Conservation (phyloP, 306 rosid genomes). For the Ormosia semicastrata region DNA sequence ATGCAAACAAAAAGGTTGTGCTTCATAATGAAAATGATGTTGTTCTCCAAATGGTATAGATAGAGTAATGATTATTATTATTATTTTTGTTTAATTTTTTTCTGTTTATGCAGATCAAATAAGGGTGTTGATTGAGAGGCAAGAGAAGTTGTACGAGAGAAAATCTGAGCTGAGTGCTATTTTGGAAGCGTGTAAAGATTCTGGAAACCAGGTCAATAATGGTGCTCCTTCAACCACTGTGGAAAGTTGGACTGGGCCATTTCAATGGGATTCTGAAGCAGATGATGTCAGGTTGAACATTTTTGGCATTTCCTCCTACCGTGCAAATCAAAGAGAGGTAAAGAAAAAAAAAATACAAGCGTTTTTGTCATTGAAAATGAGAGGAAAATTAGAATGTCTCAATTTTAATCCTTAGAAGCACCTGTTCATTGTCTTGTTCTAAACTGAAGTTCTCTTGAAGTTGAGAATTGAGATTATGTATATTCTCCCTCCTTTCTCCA, state of each 20-base stretch:
- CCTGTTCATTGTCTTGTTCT: not conserved
- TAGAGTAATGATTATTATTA: not conserved
- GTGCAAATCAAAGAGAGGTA: conserved; percentile 91
- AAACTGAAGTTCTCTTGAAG: conserved; percentile 13
- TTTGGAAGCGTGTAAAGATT: conserved; percentile 61
- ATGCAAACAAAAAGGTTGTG: not conserved
- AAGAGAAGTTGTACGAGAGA: conserved; percentile 74
- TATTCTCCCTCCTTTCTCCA: not conserved
- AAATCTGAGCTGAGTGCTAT: conserved; percentile 68
- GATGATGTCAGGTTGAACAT: conserved; percentile 72
- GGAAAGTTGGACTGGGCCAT: conserved; percentile 77
- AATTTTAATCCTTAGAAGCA: not conserved
- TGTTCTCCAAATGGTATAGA: not conserved
- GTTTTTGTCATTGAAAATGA: not conserved
- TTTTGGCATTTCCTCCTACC: conserved; percentile 85
- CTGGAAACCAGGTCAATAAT: conserved; percentile 34
- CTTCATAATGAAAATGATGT: not conserved
- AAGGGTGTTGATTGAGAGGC: conserved; percentile 62
- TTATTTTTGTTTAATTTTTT: not conserved
- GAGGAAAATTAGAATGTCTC: not conserved
- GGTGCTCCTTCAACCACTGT: conserved; percentile 43
- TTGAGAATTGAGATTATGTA: not conserved
- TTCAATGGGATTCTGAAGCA: conserved; percentile 87
- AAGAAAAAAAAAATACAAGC: not conserved
- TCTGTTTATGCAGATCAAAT: conserved; percentile 58